Evolutionary conservation across 1,284 basidiomycete species (phyloP).

Genomic region (Cutaneotrichosporon mucoides): DNA sequence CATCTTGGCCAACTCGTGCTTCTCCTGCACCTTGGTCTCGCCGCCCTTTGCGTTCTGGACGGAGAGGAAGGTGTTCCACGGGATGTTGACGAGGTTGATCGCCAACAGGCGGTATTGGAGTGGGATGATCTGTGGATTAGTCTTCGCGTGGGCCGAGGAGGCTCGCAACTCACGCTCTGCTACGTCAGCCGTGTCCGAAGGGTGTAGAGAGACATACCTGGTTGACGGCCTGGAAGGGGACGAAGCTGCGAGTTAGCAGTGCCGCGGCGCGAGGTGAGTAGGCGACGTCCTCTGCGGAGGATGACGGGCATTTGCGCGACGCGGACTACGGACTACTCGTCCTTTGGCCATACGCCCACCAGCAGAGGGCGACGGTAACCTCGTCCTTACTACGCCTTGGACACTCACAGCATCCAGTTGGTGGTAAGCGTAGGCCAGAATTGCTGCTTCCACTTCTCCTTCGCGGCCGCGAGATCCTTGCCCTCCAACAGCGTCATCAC

Average conservation of each 20-base stretch:
- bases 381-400: too few species aligned
- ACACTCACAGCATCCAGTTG: slow-evolving; percentile 45
- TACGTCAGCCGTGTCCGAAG: too few species aligned
- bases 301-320: too few species aligned
- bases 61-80: slow-evolving; percentile 51
- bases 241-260: slow-evolving; percentile 27
- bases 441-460: slow-evolving; percentile 44
- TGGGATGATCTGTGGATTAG: slow-evolving; percentile 43
- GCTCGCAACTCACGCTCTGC: slow-evolving; percentile 24
- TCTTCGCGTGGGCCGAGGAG: background rate
- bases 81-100: slow-evolving; percentile 50
- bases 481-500: slow-evolving; percentile 51
- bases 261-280: too few species aligned
- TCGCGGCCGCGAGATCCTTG: slow-evolving; percentile 45
- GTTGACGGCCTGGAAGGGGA: slow-evolving; percentile 50
- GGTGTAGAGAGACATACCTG: slow-evolving; percentile 32
- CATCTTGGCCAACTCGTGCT: slow-evolving; percentile 6
- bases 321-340: too few species aligned
- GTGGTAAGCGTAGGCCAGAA: slow-evolving; percentile 43
- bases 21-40: slow-evolving; percentile 6
- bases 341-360: too few species aligned
- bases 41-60: slow-evolving; percentile 41
- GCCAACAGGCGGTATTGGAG: slow-evolving; percentile 49
- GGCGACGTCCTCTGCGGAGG: too few species aligned
- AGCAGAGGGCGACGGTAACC: too few species aligned